A percentile compares a stretch with the other conserved stretches of the same genome.
Conservation (phyloP, 1,284 basidiomycete genomes). For the Apiotrichum sp. region DNA sequence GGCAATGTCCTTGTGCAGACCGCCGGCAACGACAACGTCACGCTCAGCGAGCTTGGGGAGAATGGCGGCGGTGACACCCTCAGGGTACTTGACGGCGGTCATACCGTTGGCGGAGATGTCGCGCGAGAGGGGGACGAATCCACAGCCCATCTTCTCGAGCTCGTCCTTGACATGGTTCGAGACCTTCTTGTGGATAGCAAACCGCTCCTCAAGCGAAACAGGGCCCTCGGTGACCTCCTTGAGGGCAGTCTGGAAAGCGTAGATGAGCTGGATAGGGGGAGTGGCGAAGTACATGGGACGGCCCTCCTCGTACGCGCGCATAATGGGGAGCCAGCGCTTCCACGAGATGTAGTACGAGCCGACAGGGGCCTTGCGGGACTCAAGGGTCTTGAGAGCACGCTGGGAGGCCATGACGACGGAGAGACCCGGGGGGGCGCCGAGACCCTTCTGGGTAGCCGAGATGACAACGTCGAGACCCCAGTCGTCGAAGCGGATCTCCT, state of each 20-base stretch:
- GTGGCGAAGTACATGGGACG: constrained; percentile 81
- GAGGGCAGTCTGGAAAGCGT: constrained; percentile 79
- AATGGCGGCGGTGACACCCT: constrained; percentile 63
- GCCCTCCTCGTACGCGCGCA: constrained; percentile 66
- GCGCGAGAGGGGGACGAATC: constrained; percentile 58
- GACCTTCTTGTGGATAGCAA: constrained; percentile 67
- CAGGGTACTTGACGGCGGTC: constrained; percentile 76
- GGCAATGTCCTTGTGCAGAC: constrained; percentile 81
- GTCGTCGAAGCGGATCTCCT: constrained; percentile 89
- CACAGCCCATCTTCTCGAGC: constrained; percentile 65
- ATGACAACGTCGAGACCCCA: constrained; percentile 91
- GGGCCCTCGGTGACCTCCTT: constrained; percentile 59
- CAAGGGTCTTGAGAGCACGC: constrained; percentile 69
- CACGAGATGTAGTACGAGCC: constrained; percentile 83
- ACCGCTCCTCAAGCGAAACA: constrained; percentile 70
- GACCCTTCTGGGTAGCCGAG: constrained; percentile 89
- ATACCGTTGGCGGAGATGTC: constrained; percentile 81
- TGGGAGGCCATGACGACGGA: constrained; percentile 77
- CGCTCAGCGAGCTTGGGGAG: constrained; percentile 56
- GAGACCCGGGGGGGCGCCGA: constrained; percentile 90
- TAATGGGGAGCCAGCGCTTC: constrained; percentile 92
- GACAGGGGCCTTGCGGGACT: constrained; percentile 63
- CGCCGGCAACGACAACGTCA: constrained; percentile 79
- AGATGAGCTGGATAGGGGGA: constrained; percentile 85
- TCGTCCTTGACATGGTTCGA: constrained; percentile 69